Conservation (phyloP, 192 early-diverging fungal genomes). For the Coemansia sp. region DNA sequence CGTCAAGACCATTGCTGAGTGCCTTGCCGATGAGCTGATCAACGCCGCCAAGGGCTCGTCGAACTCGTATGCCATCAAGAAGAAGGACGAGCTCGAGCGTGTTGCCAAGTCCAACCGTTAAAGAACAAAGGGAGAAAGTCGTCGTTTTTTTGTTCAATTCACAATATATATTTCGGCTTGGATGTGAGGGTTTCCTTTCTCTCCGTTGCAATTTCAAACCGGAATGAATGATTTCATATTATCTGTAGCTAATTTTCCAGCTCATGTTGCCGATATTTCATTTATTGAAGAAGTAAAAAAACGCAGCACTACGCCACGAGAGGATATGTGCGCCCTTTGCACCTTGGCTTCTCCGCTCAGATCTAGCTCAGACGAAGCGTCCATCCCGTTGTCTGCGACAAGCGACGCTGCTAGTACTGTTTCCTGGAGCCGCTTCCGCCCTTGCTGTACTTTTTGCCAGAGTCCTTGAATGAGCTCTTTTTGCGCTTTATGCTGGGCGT, state of each 20-base stretch:
- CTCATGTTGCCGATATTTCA: too few relatives aligned
- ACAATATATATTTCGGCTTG: slow-evolving; percentile 55
- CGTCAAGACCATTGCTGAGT: slow-evolving; percentile 99
- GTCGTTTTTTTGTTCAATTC: slow-evolving; percentile 9
- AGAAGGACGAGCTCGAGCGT: slow-evolving; percentile 96
- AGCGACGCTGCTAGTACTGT: neutral
- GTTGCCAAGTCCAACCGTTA: slow-evolving; percentile 60
- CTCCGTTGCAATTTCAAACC: neutral
- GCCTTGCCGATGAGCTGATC: slow-evolving; percentile 98
- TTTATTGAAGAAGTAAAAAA: too few relatives aligned
- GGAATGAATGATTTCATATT: too few relatives aligned
- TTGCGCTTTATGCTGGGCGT: slow-evolving; percentile 1
- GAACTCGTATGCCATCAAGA: slow-evolving; percentile 99
- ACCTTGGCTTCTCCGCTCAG: too few relatives aligned
- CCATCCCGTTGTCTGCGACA: too few relatives aligned
- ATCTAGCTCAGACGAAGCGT: too few relatives aligned
- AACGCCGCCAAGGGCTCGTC: slow-evolving; percentile 98
- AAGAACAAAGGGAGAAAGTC: slow-evolving; percentile 37
- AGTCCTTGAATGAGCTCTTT: neutral
- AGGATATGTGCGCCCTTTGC: too few relatives aligned
- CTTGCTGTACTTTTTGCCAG: neutral
- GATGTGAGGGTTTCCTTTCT: slow-evolving; percentile 41
- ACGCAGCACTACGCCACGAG: too few relatives aligned
- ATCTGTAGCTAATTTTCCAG: too few relatives aligned
- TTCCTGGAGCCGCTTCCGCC: neutral